Conservation (phyloP, 2,329 filamentous ascomycete species). For the Fusarium staphyleae region DNA sequence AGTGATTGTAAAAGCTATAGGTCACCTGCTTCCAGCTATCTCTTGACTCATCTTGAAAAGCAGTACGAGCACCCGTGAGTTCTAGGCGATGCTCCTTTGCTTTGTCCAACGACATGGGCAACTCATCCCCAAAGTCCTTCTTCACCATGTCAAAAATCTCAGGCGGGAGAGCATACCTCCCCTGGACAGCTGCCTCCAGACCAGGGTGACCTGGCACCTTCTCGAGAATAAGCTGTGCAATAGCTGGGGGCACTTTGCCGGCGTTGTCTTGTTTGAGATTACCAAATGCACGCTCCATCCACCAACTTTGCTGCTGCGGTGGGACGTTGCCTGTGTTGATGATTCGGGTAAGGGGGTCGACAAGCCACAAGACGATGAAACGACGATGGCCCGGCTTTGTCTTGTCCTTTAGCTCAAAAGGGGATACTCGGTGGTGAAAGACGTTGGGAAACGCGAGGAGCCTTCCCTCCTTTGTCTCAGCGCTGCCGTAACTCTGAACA, state of each 20-base stretch:
- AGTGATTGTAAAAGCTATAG: conserved; percentile 35
- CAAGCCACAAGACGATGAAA: conserved; percentile 61
- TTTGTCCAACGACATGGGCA: conserved; percentile 26
- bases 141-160: conserved; percentile 25
- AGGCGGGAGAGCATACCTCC: neutral
- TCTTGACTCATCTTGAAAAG: neutral
- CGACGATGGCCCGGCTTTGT: conserved; percentile 59
- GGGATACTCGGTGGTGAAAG: conserved; percentile 33
- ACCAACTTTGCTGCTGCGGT: conserved; percentile 46
- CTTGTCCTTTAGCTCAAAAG: conserved; percentile 56
- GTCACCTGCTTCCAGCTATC: fast-evolving
- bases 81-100: conserved; percentile 25
- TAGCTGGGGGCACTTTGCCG: neutral
- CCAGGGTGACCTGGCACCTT: neutral
- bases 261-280: neutral
- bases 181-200: neutral
- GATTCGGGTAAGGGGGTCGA: conserved; percentile 56
- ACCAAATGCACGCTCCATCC: conserved; percentile 28
- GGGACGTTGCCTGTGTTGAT: conserved; percentile 46
- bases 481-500: conserved; percentile 27
- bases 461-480: conserved; percentile 29
- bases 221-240: conserved; percentile 6
- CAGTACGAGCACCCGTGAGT: conserved; percentile 20
- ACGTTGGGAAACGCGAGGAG: conserved; percentile 32
- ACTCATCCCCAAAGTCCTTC: neutral